phyloP scores from a whole-genome alignment of 495 filamentous ascomycete species.

The Daldinia bambusicola region DNA sequence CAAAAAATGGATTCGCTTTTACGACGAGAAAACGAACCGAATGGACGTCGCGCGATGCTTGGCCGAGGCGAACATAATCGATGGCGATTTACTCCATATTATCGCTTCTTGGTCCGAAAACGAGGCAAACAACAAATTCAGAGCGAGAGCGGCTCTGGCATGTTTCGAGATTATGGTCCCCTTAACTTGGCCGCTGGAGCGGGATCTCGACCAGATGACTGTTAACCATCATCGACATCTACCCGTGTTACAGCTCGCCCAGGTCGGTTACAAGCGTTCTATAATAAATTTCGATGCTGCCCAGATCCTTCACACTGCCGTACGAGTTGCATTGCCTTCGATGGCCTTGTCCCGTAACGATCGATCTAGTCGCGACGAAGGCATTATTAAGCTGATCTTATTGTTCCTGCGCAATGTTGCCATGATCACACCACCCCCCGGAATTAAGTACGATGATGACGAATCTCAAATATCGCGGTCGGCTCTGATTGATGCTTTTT shows the following conservation, averaged over 20 bases:
- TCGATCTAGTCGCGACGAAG: slow-evolving; percentile 82
- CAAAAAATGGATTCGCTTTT: slow-evolving; percentile 91
- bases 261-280: slow-evolving; percentile 87
- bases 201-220: slow-evolving; percentile 79
- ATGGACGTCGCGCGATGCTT: slow-evolving; percentile 95
- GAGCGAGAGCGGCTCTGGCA: slow-evolving; percentile 75
- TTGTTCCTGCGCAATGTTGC: slow-evolving; percentile 90
- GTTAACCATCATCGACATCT: slow-evolving; percentile 91
- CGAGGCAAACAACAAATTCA: slow-evolving; percentile 77
- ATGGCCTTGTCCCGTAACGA: slow-evolving; percentile 83
- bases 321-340: slow-evolving; percentile 84
- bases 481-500: slow-evolving; percentile 85
- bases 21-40: slow-evolving; percentile 92
- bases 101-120: slow-evolving; percentile 80
- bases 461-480: slow-evolving; percentile 91
- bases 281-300: slow-evolving; percentile 83
- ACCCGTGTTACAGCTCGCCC: slow-evolving; percentile 86
- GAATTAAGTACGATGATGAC: slow-evolving; percentile 68
- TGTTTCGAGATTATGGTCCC: slow-evolving; percentile 94
- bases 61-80: slow-evolving; percentile 91
- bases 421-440: slow-evolving; percentile 77
- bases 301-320: slow-evolving; percentile 77
- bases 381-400: slow-evolving; percentile 90
- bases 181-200: slow-evolving; percentile 93
- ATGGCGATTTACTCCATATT: slow-evolving; percentile 89